Percentiles rank a stretch among this genome's conserved stretches.
These are phyloP conservation scores for Vitis cinerea DNA, from an alignment of 164 flowering plant species.

Conservation along the genomic window DNA sequence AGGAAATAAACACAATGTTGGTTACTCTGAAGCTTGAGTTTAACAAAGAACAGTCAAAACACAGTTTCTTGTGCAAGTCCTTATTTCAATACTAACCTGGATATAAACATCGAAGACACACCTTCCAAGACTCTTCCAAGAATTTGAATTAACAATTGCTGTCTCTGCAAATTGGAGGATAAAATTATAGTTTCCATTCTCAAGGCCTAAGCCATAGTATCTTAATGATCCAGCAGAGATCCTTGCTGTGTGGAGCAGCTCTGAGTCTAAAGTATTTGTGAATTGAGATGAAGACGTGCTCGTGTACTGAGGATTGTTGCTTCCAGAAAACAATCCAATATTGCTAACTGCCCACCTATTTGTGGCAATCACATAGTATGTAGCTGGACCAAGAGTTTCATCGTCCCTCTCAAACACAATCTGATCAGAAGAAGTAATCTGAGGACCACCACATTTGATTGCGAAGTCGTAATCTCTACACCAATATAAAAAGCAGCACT, in stretches of 20 bases:
- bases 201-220: slow-evolving; percentile 85
- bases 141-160: slow-evolving; percentile 19
- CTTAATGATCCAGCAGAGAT: slow-evolving; percentile 77
- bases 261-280: slow-evolving; percentile 52
- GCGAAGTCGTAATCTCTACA: slow-evolving; percentile 66
- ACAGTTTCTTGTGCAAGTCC: not conserved
- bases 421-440: slow-evolving; percentile 33
- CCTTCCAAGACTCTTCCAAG: slow-evolving; percentile 71
- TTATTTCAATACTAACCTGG: slow-evolving; percentile 49
- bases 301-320: slow-evolving; percentile 28
- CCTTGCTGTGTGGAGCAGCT: slow-evolving; percentile 68
- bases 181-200: slow-evolving; percentile 79
- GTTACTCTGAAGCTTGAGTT: too few species aligned
- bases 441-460: slow-evolving; percentile 77
- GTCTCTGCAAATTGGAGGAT: slow-evolving; percentile 70
- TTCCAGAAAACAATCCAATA: slow-evolving; percentile 50
- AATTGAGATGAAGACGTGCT: slow-evolving; percentile 31
- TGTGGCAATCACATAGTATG: slow-evolving; percentile 48
- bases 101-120: slow-evolving; percentile 76
- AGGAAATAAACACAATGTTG: not conserved
- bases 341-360: slow-evolving; percentile 82
- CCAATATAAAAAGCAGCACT: not conserved
- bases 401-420: slow-evolving; percentile 53
- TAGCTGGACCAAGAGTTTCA: slow-evolving; percentile 61
- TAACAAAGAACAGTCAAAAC: not conserved